Evolutionary conservation across 1,139 yeast genomes (phyloP), one percentile per base, ranked within the genome.

Genomic region (Diutina scorzettiae): DNA sequence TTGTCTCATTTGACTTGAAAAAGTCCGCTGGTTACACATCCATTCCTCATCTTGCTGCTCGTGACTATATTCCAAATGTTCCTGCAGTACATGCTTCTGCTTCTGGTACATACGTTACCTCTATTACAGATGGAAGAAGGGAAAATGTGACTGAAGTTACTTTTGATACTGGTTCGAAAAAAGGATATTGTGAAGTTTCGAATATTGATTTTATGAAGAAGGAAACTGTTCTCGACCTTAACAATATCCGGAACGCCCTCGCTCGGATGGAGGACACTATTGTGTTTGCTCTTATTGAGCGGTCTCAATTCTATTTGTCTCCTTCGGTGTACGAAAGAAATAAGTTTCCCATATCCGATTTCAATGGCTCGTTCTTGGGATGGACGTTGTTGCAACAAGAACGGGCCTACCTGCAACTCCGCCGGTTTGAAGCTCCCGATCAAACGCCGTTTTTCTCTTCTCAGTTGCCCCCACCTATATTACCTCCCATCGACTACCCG

Each of bases 201-300:
- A n/a, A 42, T 36, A 87, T 91, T 96, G 95, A 91, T 60, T 89
- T 89, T 59, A 72, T 76, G 60, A 76, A 78, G 50, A 93, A 95
- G 12, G 82, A 80, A 39, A 76, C 95, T 0, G 96, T 87, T 7
- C 71, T 91, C 45, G 76, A 86, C 55, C 67, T 91, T 48, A 67
- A 67, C 53, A 87, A 91, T 59, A 91, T 91, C 53, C 78, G 98
- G 49, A 78, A 75, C 48, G 84, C 89, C 18, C 68, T 91, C 43
- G 81, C 87, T 37, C 76, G 96, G 43, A 86, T 91, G 96, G 98
- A 91, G 55, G 98, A 91, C 59, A 82, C 96, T 7, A 87, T 91
- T 53, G 84, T 91, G 48, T 91, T 89, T 68, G 84, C 82, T 46
- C 73, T 91, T 51, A 89, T 91, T 48, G 98, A 91, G 60, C 71